These are phyloP conservation scores for Lolium multiflorum DNA, from an alignment of 176 grass and related monocot genomes.

Conservation along the genomic window DNA sequence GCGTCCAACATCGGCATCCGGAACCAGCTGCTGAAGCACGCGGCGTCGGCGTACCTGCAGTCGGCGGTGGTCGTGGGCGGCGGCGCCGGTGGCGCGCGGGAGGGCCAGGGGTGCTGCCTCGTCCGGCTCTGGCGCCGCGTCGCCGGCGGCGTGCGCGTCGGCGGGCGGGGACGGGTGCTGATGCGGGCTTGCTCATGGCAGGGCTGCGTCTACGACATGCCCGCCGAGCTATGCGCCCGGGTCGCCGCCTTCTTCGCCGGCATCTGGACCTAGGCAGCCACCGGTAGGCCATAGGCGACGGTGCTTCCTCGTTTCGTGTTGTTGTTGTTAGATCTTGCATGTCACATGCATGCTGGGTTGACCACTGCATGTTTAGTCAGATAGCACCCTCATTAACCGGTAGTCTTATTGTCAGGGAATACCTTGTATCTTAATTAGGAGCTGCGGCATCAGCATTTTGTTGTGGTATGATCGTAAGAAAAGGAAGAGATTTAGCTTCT, in stretches of 20 bases:
- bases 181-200: conserved; percentile 41
- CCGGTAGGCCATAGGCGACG: neutral
- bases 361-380: neutral
- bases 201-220: conserved; percentile 45
- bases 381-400: neutral
- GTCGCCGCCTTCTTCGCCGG: conserved; percentile 39
- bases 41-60: conserved; percentile 85
- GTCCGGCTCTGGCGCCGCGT: conserved; percentile 49
- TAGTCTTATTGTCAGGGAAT: no score
- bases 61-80: conserved; percentile 58
- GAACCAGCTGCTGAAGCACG: conserved; percentile 79
- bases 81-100: conserved; percentile 36
- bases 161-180: conserved; percentile 35
- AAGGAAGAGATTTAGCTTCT: no score
- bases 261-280: conserved; percentile 33
- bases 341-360: neutral
- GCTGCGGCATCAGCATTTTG: neutral
- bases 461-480: neutral
- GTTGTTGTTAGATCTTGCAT: neutral
- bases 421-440: neutral
- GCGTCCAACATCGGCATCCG: conserved; percentile 64
- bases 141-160: neutral
- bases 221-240: conserved; percentile 37
- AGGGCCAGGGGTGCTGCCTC: conserved; percentile 42
- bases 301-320: neutral